phyloP scores from a whole-genome alignment of 768 basidiomycete species.

The Mycena vulgaris region DNA sequence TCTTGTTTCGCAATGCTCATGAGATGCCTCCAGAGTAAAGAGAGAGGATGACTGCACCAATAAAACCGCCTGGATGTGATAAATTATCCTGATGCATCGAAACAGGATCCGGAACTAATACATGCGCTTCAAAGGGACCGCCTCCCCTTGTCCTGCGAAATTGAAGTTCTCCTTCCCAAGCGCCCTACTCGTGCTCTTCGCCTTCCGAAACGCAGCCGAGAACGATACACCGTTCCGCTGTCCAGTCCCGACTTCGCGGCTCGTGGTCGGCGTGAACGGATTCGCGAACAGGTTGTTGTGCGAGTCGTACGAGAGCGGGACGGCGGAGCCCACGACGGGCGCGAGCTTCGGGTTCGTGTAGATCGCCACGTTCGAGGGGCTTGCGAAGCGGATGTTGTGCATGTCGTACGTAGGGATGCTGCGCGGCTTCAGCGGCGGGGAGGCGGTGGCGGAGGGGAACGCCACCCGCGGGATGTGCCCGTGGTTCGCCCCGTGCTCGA shows the following conservation, averaged over 20 bases:
- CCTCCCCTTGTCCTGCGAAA: not conserved
- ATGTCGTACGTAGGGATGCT: slow-evolving; percentile 28
- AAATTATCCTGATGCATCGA: not conserved
- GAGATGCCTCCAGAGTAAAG: too few relatives aligned
- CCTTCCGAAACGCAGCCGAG: slow-evolving; percentile 15
- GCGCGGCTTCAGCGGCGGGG: not conserved
- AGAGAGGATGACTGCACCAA: too few relatives aligned
- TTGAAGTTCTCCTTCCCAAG: slow-evolving; percentile 25
- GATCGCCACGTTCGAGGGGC: slow-evolving; percentile 33
- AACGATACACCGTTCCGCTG: not conserved
- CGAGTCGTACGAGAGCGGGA: slow-evolving; percentile 36
- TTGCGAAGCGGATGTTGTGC: slow-evolving; percentile 40
- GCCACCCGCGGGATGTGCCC: slow-evolving; percentile 5
- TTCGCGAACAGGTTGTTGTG: slow-evolving; percentile 30
- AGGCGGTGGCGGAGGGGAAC: slow-evolving; percentile 12
- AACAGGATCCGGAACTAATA: not conserved
- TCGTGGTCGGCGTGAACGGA: slow-evolving; percentile 24
- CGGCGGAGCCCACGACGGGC: slow-evolving; percentile 33
- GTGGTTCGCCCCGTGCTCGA: not conserved
- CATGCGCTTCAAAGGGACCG: slow-evolving; percentile 1
- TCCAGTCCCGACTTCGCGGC: not conserved
- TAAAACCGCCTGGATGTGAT: too few relatives aligned
- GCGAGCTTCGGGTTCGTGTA: slow-evolving; percentile 36
- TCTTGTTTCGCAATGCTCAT: too few relatives aligned
- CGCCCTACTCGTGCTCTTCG: not conserved